Base-by-base conservation (phyloP, 1,139 yeast species). In the Tardiomyces digboiensis region DNA sequence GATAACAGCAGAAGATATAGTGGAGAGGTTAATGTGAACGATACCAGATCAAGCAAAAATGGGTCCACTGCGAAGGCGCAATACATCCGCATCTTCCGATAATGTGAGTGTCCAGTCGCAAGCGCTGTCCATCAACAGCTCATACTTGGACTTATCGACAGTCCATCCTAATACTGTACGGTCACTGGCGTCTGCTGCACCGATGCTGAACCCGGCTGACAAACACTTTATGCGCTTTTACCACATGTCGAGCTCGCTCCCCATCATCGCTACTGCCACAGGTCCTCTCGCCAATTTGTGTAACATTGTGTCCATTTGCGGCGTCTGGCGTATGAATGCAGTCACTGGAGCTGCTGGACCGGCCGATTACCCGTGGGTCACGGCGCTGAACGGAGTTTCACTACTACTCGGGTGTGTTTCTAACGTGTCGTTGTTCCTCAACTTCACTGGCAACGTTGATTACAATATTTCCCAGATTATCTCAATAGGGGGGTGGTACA, bases 321-420 rank as follows among this genome's bases (percentile, higher is more conserved):
- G 14, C 33, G 16, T 13, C 33, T 26, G 33, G 33, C 33, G 33
- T 8, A 5, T 26, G 5, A 26, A 16, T 16, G 14, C 33, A n/a
- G 14, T 26, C 33, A 26, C 33, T 16, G 33, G 33, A n/a, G 10
- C 12, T n/a, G 12, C 33, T 4, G 33, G 33, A 8, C 33, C 33
- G 2, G 39, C 42, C 2, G 82, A 76, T 44, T 60, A 65, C 0
- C 43, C 51, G 7, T 68, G 72, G 59, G 67, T 81, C 3, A 63
- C 75, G 20, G 72, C 68, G 0, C 58, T 85, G 43, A 87, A 86
- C 58, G 67, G 79, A 1, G 44, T 82, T 2, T 77, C 88, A 2
- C 68, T 87, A 48, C 70, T 69, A 1, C 58, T 80, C 40, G 95
- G 95, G 0, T 64, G 81, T 22, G 39, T 73, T 1, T 85, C 93